Evolutionary conservation across 108 stramenopile genomes (phyloP).

Genomic region (Stephanodiscus triporus): DNA sequence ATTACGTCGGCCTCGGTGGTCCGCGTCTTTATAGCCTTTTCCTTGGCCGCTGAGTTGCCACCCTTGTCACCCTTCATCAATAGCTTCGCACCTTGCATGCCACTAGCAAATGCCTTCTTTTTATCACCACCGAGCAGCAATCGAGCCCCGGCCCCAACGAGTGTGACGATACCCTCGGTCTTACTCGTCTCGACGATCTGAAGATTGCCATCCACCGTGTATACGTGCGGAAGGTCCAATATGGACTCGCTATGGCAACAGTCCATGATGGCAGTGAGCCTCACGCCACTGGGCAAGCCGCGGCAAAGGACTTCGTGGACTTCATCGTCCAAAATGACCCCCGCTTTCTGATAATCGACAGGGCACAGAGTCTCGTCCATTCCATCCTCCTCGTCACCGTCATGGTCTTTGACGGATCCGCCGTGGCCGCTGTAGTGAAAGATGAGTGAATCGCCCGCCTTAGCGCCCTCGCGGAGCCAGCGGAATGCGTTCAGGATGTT

Average conservation of each 20-base stretch:
- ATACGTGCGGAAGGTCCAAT: conserved; percentile 54
- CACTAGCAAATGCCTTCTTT: conserved; percentile 21
- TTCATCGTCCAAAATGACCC: conserved; percentile 65
- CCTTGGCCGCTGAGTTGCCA: conserved; percentile 31
- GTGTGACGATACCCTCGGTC: conserved; percentile 28
- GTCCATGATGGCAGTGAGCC: conserved; percentile 66
- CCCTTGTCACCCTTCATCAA: conserved; percentile 31
- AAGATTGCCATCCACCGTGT: conserved; percentile 43
- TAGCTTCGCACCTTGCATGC: conserved; percentile 25
- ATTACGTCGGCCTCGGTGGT: conserved; percentile 51
- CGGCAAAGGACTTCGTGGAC: conserved; percentile 53
- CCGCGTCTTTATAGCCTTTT: conserved; percentile 34
- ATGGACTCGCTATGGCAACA: conserved; percentile 71
- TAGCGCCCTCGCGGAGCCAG: conserved; percentile 17
- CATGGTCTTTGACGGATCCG: conserved; percentile 42
- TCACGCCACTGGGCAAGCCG: conserved; percentile 58
- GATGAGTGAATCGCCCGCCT: conserved; percentile 60
- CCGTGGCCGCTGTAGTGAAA: conserved; percentile 70
- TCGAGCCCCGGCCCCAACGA: conserved; percentile 44
- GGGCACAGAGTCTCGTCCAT: conserved; percentile 71
- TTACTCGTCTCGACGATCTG: conserved; percentile 47
- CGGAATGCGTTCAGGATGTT: conserved; percentile 40
- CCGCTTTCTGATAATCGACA: conserved; percentile 61
- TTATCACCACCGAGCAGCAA: conserved; percentile 52
- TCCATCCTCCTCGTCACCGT: conserved; percentile 58